Conservation (phyloP, 2,329 filamentous ascomycete genomes). For the Elsinoe perseae region DNA sequence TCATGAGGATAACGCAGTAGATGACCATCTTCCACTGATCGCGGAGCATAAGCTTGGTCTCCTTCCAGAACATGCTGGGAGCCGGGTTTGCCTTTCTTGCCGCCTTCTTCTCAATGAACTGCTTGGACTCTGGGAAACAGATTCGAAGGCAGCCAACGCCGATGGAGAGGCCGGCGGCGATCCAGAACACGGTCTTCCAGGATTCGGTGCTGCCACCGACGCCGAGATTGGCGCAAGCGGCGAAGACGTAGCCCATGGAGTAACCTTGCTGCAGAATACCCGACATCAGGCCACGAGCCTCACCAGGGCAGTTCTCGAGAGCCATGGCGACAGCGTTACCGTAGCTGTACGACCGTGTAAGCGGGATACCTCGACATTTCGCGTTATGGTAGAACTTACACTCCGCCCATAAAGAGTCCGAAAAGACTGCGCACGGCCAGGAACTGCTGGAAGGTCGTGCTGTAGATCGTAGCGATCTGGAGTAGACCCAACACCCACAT, state of each 20-base stretch:
- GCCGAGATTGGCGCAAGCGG: slow-evolving; percentile 66
- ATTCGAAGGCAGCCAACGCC: slow-evolving; percentile 60
- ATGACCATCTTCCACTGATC: slow-evolving; percentile 69
- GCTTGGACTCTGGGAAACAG: slow-evolving; percentile 64
- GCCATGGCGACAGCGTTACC: slow-evolving; percentile 73
- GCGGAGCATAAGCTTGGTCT: slow-evolving; percentile 59
- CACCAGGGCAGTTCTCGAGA: slow-evolving; percentile 60
- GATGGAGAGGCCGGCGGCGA: slow-evolving; percentile 60
- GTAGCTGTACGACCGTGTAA: slow-evolving; percentile 37
- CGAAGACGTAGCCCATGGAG: slow-evolving; percentile 70
- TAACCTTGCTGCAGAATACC: slow-evolving; percentile 79
- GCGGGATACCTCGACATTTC: background rate
- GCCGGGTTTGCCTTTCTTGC: slow-evolving; percentile 45
- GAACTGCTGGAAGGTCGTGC: slow-evolving; percentile 62
- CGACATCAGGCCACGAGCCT: slow-evolving; percentile 70
- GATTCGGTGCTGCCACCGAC: slow-evolving; percentile 56
- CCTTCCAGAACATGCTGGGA: slow-evolving; percentile 54
- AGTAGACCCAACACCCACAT: slow-evolving; percentile 64
- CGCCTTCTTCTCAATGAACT: slow-evolving; percentile 64
- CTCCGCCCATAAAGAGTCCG: slow-evolving; percentile 72
- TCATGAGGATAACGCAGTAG: slow-evolving; percentile 73
- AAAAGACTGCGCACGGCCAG: slow-evolving; percentile 66
- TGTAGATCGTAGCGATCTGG: slow-evolving; percentile 73
- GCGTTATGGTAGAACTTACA: slow-evolving; percentile 29
- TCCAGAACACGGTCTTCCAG: slow-evolving; percentile 73